Percentiles rank a stretch among this genome's conserved stretches.
Conservation (phyloP, 2,329 filamentous ascomycete species). For the Colletotrichum simmondsii region DNA sequence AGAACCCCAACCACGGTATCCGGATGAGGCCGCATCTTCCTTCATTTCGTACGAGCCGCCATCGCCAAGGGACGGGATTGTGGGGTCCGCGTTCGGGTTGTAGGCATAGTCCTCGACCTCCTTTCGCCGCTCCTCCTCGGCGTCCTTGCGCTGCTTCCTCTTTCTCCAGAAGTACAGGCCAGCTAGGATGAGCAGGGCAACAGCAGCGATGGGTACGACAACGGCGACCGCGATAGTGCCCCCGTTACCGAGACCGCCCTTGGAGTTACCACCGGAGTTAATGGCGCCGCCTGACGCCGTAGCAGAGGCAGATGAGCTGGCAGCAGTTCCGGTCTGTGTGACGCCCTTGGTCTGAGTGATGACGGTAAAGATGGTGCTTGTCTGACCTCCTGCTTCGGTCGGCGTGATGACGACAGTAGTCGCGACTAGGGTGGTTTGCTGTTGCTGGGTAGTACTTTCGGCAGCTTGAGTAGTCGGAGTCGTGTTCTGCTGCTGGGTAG, state of each 20-base stretch:
- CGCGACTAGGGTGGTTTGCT: not conserved
- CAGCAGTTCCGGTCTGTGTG: not conserved
- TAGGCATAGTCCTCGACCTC: constrained; percentile 98
- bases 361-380: constrained; percentile 38
- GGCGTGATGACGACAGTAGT: constrained; percentile 29
- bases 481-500: constrained; percentile 6
- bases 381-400: constrained; percentile 31
- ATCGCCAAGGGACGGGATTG: constrained; percentile 65
- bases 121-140: constrained; percentile 89
- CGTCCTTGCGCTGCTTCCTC: constrained; percentile 85
- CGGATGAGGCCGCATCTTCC: constrained; percentile 75
- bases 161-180: constrained; percentile 89
- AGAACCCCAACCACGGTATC: constrained; percentile 95
- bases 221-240: constrained; percentile 92
- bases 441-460: not conserved
- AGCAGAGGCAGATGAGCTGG: constrained; percentile 41
- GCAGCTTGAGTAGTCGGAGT: constrained; percentile 5
- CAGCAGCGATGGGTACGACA: constrained; percentile 89
- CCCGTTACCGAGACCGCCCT: constrained; percentile 65
- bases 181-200: constrained; percentile 81
- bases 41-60: constrained; percentile 78
- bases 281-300: constrained; percentile 42
- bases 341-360: constrained; percentile 36
- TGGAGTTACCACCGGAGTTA: constrained; percentile 40
- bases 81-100: constrained; percentile 96